Evolutionary conservation across 345 rosid species (phyloP), one percentile per base, ranked within the genome.

Genomic region (Salix udensis): DNA sequence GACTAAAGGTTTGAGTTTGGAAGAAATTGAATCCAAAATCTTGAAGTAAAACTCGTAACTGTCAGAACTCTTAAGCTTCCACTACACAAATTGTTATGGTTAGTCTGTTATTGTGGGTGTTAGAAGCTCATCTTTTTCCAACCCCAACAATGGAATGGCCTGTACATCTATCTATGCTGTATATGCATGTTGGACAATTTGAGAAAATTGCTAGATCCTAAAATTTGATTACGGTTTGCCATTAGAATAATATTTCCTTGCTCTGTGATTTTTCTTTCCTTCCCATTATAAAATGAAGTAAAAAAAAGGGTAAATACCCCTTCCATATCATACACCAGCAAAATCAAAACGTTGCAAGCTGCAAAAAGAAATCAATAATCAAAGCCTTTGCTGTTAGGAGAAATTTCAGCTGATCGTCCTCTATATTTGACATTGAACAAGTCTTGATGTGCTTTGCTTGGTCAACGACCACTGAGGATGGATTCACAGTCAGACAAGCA

Each of bases 1-100:
- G 89, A 93, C 98, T 50, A 95, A 95, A 87, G 97, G 98, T 61
- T 81, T 95, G 85, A 93, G 98, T 84, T 88, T 93, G 91, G 98
- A 95, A 84, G 97, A 93, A 73, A 95, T 91, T 44, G 97, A 95
- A 80, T 88, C 97, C 34, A 91, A 89, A 83, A 80, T 93, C 84
- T 88, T 88, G 81, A 88, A 90, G 84, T 95, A 74, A 74, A 58
- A 37, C 71, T 48, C 11, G 12, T 37, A 18, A 40, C 21, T 19
- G 18, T 24, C 30, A 8, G 34, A 37, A 76, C 58, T 10, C 46
- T 5, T 65, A 23, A 34, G 18, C 65, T 72, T 71, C 62, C 34
- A 71, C 28, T 11, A 26, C 23, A 23, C 26, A 77, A 50, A 76
- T 16, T 4, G 65, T 34, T 44, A 55, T 28, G 60, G 48, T 66